Percentiles rank a stretch among this genome's conserved stretches.
Evolutionary conservation across 2,329 filamentous ascomycete species (phyloP).

Genomic region (Ceratocystis alfenasii): DNA sequence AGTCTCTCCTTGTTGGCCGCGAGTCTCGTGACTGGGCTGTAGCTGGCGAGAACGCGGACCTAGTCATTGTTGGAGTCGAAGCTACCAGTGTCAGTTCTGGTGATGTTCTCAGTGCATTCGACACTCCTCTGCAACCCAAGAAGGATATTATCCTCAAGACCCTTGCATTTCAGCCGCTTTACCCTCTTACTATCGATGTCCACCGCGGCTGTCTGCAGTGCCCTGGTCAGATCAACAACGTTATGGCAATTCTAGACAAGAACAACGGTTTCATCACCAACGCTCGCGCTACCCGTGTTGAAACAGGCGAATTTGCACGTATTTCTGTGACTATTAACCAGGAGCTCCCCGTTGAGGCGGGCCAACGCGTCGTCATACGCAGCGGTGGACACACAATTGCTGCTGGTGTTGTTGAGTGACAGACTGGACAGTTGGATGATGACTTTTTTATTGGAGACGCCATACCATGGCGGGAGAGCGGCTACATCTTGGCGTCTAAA

Average conservation of each 20-base stretch:
- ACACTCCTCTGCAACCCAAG: conserved; percentile 55
- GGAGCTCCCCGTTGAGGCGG: conserved; percentile 67
- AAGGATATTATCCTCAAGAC: conserved; percentile 71
- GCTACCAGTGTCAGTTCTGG: conserved; percentile 69
- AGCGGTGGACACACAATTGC: conserved; percentile 74
- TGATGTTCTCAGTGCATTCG: conserved; percentile 69
- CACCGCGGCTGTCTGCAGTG: conserved; percentile 75
- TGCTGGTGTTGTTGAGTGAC: conserved; percentile 67
- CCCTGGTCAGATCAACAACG: conserved; percentile 57
- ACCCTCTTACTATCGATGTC: conserved; percentile 81
- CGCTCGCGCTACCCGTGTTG: conserved; percentile 75
- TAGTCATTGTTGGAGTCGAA: conserved; percentile 81
- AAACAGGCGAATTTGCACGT: conserved; percentile 65
- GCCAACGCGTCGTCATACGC: conserved; percentile 68
- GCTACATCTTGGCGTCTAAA: not conserved
- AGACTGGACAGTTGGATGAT: not conserved
- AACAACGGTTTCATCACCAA: conserved; percentile 60
- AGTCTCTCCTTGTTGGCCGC: conserved; percentile 65
- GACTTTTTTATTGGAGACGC: not conserved
- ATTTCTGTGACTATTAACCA: conserved; percentile 62
- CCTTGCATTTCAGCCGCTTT: conserved; percentile 76
- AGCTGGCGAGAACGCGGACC: conserved; percentile 73
- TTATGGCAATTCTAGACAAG: conserved; percentile 69
- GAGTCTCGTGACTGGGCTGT: conserved; percentile 75
- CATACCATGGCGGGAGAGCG: not conserved